phyloP scores from a whole-genome alignment of 1,284 basidiomycete genomes.

The Takashimella tepidaria region DNA sequence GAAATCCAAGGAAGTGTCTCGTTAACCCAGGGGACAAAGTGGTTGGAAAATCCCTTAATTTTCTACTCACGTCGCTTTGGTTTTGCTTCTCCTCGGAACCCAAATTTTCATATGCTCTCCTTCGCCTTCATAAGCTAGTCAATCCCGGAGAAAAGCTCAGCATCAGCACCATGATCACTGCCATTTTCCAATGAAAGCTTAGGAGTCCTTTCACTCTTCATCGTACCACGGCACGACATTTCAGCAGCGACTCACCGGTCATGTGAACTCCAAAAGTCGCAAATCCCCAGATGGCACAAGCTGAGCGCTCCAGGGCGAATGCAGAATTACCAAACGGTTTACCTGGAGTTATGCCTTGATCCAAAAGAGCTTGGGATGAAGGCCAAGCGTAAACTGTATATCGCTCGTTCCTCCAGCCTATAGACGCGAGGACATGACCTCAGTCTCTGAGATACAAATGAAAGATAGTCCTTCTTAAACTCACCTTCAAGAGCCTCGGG shows the following conservation, averaged over 20 bases:
- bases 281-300: slow-evolving; percentile 77
- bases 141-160: slow-evolving; percentile 4
- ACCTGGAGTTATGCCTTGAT: slow-evolving; percentile 30
- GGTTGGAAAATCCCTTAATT: too few relatives aligned
- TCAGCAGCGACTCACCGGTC: slow-evolving; percentile 30
- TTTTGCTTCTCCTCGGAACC: slow-evolving; percentile 78
- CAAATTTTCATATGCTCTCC: slow-evolving; percentile 59
- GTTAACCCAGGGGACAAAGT: too few relatives aligned
- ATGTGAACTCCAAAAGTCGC: slow-evolving; percentile 64
- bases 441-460: neutral
- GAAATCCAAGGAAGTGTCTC: too few relatives aligned
- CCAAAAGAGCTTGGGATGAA: slow-evolving; percentile 50
- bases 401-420: slow-evolving; percentile 76
- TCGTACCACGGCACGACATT: neutral
- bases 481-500: slow-evolving; percentile 44
- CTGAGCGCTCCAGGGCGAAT: slow-evolving; percentile 80
- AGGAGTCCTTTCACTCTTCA: neutral
- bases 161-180: too few relatives aligned
- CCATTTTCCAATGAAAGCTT: neutral
- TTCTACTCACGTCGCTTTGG: slow-evolving; percentile 60
- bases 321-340: slow-evolving; percentile 56
- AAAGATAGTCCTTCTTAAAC: slow-evolving; percentile 11
- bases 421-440: neutral
- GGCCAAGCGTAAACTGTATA: slow-evolving; percentile 76
- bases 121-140: slow-evolving; percentile 40